A percentile compares a stretch with the other conserved stretches of the same genome.
Evolutionary conservation across 1,139 yeast species (phyloP).

Genomic region (Taiozyma sp.): DNA sequence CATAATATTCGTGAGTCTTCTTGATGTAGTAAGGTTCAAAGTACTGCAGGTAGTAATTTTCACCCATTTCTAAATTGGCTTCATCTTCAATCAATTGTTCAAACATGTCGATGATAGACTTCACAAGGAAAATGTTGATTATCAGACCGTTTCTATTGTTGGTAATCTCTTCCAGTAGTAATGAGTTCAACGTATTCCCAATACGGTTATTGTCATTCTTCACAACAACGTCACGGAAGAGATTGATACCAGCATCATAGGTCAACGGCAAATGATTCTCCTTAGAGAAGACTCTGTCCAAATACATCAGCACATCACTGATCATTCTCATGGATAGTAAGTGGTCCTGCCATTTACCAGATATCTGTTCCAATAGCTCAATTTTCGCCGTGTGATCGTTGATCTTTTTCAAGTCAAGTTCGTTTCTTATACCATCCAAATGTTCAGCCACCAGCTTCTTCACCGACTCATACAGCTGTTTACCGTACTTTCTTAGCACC

Average conservation of each 20-base stretch:
- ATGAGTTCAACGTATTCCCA: constrained; percentile 44
- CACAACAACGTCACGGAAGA: constrained; percentile 46
- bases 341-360: constrained; percentile 71
- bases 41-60: constrained; percentile 53
- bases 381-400: constrained; percentile 12
- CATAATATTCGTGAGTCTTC: constrained; percentile 54
- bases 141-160: constrained; percentile 56
- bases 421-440: constrained; percentile 32
- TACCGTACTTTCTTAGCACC: constrained; percentile 73
- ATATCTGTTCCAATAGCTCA: constrained; percentile 43
- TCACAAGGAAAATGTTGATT: constrained; percentile 57
- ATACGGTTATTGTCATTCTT: constrained; percentile 41
- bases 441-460: constrained; percentile 46
- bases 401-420: constrained; percentile 12
- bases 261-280: constrained; percentile 64
- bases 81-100: constrained; percentile 48
- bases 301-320: constrained; percentile 83
- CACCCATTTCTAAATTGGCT: constrained; percentile 28
- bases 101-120: constrained; percentile 65
- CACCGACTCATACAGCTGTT: constrained; percentile 62
- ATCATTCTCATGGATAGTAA: constrained; percentile 72
- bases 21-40: constrained; percentile 66
- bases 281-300: constrained; percentile 78
- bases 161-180: constrained; percentile 54
- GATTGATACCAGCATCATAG: constrained; percentile 69